Evolutionary conservation across 2,329 filamentous ascomycete genomes (phyloP), one percentile per base, ranked within the genome.

Genomic region (Spiromastix sp.): DNA sequence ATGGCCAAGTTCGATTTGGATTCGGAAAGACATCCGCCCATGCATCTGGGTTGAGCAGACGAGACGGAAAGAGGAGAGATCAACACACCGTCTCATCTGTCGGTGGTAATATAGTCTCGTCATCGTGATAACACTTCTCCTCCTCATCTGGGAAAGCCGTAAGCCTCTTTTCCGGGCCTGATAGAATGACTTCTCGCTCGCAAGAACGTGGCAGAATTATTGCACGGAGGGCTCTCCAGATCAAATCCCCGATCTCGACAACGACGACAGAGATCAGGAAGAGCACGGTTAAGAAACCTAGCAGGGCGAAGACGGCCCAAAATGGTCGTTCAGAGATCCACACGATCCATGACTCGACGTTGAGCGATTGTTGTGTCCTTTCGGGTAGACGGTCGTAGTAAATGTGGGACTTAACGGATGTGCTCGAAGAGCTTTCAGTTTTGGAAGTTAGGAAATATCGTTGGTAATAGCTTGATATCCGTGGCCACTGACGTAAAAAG

Each of bases 201-300:
- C 13, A 12, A 9, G 11, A 8, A 11, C 27, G 16, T 15, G 13
- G 16, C n/a, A 11, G 13, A 9, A 9, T 29, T 11, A 11, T 12
- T 8, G 11, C 9, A 15, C 16, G 19, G 7, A 22, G 7, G 18
- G 22, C 18, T 10, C 12, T 13, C 26, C 26, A 36, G 18, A 30
- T 2, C 2, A 30, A 21, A 21, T 30, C 25, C 9, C 3, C 8
- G 12, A 34, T 21, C 16, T 42, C 40, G 9, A 37, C 40, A 17
- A 42, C 33, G n/a, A 44, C 26, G 10, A 40, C 33, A 4, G 40
- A 40, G 11, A 42, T 18, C 6, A 44, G 32, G 18, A 41, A 39
- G 11, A 44, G 32, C 16, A 39, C 10, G 18, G 37, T 29, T 19
- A 40, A 16, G 5, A 37, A 17, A 4, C 18, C 22, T 12, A 34